Percentiles rank a stretch among this genome's conserved stretches.
These are phyloP conservation scores for Penicillium thymicola DNA, from an alignment of 2,329 filamentous ascomycete genomes.

Conservation along the genomic window DNA sequence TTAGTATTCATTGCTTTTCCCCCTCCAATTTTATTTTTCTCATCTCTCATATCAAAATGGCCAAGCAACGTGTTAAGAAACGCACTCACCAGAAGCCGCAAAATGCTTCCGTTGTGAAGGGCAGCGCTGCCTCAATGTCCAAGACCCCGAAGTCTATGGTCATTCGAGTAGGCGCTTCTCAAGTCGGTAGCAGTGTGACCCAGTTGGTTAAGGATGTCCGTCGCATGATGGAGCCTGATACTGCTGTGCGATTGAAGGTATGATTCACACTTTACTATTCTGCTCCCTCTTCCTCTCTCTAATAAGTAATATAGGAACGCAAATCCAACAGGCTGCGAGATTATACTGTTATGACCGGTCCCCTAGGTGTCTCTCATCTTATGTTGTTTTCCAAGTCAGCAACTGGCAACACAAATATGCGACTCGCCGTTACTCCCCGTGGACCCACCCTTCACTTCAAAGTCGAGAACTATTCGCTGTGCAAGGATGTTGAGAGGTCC, in stretches of 20 bases:
- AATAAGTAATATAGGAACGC: conserved; percentile 57
- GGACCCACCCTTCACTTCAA: conserved; percentile 93
- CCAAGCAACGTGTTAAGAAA: conserved; percentile 78
- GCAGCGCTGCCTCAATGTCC: conserved; percentile 59
- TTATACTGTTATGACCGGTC: conserved; percentile 93
- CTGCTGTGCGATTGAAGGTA: conserved; percentile 77
- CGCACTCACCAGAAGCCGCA: conserved; percentile 74
- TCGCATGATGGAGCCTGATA: conserved; percentile 92
- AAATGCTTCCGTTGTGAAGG: conserved; percentile 51
- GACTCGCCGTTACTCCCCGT: conserved; percentile 80
- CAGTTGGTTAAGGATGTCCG: conserved; percentile 90
- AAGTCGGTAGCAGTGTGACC: conserved; percentile 86
- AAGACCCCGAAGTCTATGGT: conserved; percentile 94
- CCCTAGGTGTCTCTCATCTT: conserved; percentile 87
- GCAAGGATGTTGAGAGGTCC: conserved; percentile 81
- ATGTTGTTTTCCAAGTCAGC: conserved; percentile 89
- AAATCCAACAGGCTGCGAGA: conserved; percentile 84
- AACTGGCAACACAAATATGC: conserved; percentile 86
- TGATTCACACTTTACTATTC: neutral
- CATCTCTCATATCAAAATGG: conserved; percentile 55
- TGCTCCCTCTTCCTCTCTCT: neutral
- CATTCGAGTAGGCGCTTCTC: conserved; percentile 89
- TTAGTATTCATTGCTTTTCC: conserved; percentile 9
- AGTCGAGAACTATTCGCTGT: conserved; percentile 90
- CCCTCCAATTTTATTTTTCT: conserved; percentile 4